Percentiles rank a stretch among this genome's conserved stretches.
phyloP scores from a whole-genome alignment of 129 eudicot genomes.

The Silybum marianum region DNA sequence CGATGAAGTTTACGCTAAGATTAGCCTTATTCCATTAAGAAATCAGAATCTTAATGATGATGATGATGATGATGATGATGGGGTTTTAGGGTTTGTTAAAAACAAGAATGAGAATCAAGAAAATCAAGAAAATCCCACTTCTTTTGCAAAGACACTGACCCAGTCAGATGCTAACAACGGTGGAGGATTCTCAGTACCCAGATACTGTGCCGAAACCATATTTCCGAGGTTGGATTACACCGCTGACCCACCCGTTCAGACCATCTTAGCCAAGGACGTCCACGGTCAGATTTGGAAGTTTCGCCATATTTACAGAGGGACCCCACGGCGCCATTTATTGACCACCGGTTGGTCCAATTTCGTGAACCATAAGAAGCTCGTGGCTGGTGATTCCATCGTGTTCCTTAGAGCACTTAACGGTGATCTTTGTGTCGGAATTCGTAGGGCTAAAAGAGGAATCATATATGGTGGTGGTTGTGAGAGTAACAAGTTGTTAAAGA shows the following conservation, averaged over 20 bases:
- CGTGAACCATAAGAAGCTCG: constrained; percentile 68
- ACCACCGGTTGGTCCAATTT: constrained; percentile 89
- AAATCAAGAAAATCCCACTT: constrained; percentile 53
- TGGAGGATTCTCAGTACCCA: constrained; percentile 88
- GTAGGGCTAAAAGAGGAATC: constrained; percentile 64
- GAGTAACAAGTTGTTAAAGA: constrained; percentile 13
- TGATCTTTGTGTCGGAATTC: constrained; percentile 75
- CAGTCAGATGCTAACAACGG: constrained; percentile 95
- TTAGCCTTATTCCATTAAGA: constrained; percentile 42
- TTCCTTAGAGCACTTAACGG: constrained; percentile 69
- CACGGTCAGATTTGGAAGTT: constrained; percentile 61
- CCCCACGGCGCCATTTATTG: constrained; percentile 78
- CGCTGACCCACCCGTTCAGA: constrained; percentile 81
- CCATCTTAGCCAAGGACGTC: constrained; percentile 41
- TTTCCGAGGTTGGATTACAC: constrained; percentile 59
- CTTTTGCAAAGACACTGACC: constrained; percentile 70
- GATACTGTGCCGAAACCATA: constrained; percentile 73
- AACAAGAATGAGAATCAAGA: constrained; percentile 45
- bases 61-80: constrained; percentile 1
- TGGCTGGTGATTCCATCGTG: constrained; percentile 82
- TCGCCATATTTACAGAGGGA: constrained; percentile 80
- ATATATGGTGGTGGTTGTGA: constrained; percentile 31
- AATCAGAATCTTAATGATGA: constrained; percentile 4
- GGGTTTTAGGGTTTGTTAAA: constrained; percentile 43
- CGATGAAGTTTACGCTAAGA: constrained; percentile 56